Evolutionary conservation across 495 filamentous ascomycete species (phyloP), one percentile per base, ranked within the genome.

Genomic region (Trichoderma gamsii): DNA sequence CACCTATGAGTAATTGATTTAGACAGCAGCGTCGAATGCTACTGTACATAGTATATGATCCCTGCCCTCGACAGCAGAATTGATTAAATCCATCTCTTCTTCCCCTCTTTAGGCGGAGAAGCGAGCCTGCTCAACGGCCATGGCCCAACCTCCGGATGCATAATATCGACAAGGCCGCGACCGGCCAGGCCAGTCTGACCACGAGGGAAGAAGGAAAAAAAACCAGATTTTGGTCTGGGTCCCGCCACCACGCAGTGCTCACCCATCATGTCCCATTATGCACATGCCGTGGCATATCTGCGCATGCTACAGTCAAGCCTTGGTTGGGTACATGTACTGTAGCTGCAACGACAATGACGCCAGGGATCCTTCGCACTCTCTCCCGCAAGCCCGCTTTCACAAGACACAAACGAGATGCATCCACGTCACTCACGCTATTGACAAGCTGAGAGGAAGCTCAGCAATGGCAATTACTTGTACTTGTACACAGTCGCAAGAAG

Each of bases 161-260:
- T 61, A 61, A 29, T 13, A 59, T 21, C 51, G 16, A 61, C 25
- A 38, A 38, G 25, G 27, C 56, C 56, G 56, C 56, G 56, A 61
- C 56, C 56, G 35, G 35, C 35, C 35, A 38, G 56, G 56, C 56
- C 56, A 61, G 23, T 61, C 27, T 61, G 49, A 52, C 49, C 49
- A 52, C 49, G 49, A 52, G 49, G 35, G 35, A 38, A 38, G 35
- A 38, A 38, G 8, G 5, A 7, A 7, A 38, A 38, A 38, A 52
- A 49, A 49, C 44, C 44, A 49, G 44, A 49, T 49, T 25, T 61
- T 61, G 56, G 27, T 61, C 56, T 61, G 56, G 27, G 56, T 29
- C 56, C 56, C 56, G 56, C 56, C 56, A 61, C 56, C 56, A 61
- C 56, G 56, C 25, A 61, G 49, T 32, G 27, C 27, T 32, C 56